Conservation (phyloP, 2,329 filamentous ascomycete species). For the Diaporthe batatas region DNA sequence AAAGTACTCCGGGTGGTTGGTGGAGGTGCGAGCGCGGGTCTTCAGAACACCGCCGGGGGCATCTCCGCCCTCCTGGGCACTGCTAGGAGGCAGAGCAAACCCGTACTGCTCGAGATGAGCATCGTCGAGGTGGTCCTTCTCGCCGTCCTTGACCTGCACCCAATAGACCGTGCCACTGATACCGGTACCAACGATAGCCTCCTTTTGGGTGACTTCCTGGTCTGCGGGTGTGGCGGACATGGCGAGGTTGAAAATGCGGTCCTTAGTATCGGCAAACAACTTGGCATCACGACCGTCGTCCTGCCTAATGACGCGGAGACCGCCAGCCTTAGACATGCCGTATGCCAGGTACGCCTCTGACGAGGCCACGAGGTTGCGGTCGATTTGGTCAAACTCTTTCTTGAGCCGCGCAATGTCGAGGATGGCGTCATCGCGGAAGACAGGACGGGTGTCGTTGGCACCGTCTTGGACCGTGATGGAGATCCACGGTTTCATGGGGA, state of each 20-base stretch:
- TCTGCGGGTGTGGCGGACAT: slow-evolving; percentile 78
- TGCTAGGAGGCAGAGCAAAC: slow-evolving; percentile 89
- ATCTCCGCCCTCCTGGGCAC: slow-evolving; percentile 84
- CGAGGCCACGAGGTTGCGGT: slow-evolving; percentile 91
- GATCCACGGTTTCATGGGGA: slow-evolving; percentile 97
- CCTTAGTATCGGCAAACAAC: slow-evolving; percentile 90
- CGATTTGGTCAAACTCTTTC: slow-evolving; percentile 98
- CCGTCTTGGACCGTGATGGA: slow-evolving; percentile 81
- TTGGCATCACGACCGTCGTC: slow-evolving; percentile 93
- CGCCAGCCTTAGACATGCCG: slow-evolving; percentile 92
- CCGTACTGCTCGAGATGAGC: slow-evolving; percentile 86
- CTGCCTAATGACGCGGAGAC: slow-evolving; percentile 92
- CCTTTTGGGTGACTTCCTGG: slow-evolving; percentile 69
- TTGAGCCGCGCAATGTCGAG: slow-evolving; percentile 95
- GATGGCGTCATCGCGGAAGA: slow-evolving; percentile 82
- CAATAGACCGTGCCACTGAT: slow-evolving; percentile 98
- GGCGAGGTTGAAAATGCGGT: slow-evolving; percentile 94
- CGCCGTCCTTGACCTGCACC: slow-evolving; percentile 81
- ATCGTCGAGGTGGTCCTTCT: slow-evolving; percentile 84
- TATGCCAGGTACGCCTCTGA: slow-evolving; percentile 94
- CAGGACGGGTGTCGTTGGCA: slow-evolving; percentile 67
- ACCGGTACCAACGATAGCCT: slow-evolving; percentile 91
- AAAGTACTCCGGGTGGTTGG: slow-evolving; percentile 91
- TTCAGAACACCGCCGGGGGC: slow-evolving; percentile 93
- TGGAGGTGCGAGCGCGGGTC: slow-evolving; percentile 92